Conservation (phyloP, 192 early-diverging fungal species). For the Cladochytrium replicatum region DNA sequence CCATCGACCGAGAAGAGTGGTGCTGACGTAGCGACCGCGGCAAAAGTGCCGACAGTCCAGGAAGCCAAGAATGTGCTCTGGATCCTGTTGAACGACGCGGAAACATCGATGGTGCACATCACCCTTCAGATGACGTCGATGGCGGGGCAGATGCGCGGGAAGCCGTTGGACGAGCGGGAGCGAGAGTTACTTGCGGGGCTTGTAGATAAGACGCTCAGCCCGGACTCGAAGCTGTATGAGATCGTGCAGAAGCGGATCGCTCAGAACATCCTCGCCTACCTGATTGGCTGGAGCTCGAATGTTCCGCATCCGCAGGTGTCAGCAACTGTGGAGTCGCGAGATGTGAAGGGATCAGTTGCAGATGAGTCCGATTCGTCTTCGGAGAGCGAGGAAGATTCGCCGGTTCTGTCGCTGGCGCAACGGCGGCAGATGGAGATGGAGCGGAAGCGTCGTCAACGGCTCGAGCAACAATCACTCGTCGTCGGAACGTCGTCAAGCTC, state of each 20-base stretch:
- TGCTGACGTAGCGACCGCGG: too few relatives aligned
- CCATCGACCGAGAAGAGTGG: too few relatives aligned
- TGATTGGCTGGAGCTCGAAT: not conserved
- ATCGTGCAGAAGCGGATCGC: constrained; percentile 27
- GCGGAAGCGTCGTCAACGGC: not conserved
- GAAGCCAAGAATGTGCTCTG: constrained; percentile 28
- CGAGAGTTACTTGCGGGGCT: constrained; percentile 14
- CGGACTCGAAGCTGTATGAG: constrained; percentile 27
- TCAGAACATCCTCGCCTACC: not conserved
- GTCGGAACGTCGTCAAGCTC: not conserved
- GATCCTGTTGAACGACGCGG: constrained; percentile 43
- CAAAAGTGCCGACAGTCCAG: too few relatives aligned
- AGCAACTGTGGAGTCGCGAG: not conserved
- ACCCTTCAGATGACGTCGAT: constrained; percentile 28
- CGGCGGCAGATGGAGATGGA: not conserved
- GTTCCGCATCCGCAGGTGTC: not conserved
- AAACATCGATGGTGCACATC: constrained; percentile 38
- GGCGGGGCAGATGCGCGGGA: constrained; percentile 29
- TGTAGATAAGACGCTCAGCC: constrained; percentile 33
- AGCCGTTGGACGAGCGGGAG: constrained; percentile 9
- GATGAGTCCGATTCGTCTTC: not conserved
- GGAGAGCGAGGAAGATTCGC: not conserved
- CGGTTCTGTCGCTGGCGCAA: not conserved
- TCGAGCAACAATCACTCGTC: constrained; percentile 1
- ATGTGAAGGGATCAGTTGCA: not conserved